Percentiles rank a stretch among this genome's conserved stretches.
Conservation (phyloP, 805 yeast species). For the Torulaspora indica region DNA sequence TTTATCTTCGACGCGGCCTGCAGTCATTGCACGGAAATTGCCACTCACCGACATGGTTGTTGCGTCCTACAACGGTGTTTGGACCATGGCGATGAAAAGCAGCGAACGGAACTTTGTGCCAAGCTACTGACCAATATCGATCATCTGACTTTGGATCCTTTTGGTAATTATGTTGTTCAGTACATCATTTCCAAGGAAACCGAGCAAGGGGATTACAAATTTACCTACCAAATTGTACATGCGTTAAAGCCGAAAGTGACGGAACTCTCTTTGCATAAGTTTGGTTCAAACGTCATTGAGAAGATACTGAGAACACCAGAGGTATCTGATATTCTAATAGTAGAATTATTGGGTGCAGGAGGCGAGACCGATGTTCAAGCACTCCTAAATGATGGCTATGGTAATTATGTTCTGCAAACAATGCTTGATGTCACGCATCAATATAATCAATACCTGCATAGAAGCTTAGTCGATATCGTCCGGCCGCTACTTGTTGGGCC, state of each 20-base stretch:
- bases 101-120: conserved; percentile 60
- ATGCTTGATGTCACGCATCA: conserved; percentile 58
- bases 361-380: conserved; percentile 38
- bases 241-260: conserved; percentile 35
- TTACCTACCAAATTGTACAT: conserved; percentile 35
- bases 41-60: conserved; percentile 96
- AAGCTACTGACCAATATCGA: conserved; percentile 67
- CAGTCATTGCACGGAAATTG: conserved; percentile 67
- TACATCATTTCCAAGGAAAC: conserved; percentile 60
- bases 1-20: conserved; percentile 87
- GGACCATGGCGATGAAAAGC: conserved; percentile 75
- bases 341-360: conserved; percentile 42
- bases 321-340: conserved; percentile 45
- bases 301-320: conserved; percentile 60
- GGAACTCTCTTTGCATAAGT: conserved; percentile 76
- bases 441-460: conserved; percentile 41
- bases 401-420: conserved; percentile 93
- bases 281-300: conserved; percentile 91
- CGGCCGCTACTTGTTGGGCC: conserved; percentile 68
- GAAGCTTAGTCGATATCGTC: conserved; percentile 51
- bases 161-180: conserved; percentile 95
- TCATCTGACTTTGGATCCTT: conserved; percentile 79
- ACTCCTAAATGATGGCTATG: conserved; percentile 83
- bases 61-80: conserved; percentile 93
- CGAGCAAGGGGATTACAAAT: conserved; percentile 30